Evolutionary conservation across 148 eudicot genomes (phyloP).

Genomic region (Drosera capensis): DNA sequence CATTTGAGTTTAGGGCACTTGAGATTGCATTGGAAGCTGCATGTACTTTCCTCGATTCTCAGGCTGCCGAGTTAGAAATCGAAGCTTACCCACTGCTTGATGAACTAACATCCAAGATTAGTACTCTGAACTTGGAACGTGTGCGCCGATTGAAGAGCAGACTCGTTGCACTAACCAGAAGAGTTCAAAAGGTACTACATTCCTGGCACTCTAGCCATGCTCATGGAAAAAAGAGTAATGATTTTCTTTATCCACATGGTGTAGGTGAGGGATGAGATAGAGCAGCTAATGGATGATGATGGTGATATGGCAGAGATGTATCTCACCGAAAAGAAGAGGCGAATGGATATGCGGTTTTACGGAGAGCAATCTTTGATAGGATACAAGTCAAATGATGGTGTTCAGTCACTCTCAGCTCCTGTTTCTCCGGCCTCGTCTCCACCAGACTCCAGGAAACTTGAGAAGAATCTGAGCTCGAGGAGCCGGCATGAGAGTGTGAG

Average conservation of each 20-base stretch:
- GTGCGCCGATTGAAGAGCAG: conserved; percentile 91
- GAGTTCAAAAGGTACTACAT: conserved; percentile 76
- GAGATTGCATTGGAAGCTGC: conserved; percentile 95
- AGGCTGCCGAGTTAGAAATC: conserved; percentile 91
- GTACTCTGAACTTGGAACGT: conserved; percentile 81
- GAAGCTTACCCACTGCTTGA: conserved; percentile 98
- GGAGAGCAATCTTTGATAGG: conserved; percentile 75
- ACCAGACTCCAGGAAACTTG: conserved; percentile 51
- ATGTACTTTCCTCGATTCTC: conserved; percentile 86
- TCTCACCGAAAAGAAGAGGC: conserved; percentile 81
- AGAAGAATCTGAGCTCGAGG: conserved; percentile 72
- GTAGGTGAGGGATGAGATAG: conserved; percentile 98
- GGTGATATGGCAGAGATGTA: conserved; percentile 99
- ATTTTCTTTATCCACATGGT: neutral
- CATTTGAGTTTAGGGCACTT: conserved; percentile 89
- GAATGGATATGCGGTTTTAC: conserved; percentile 53
- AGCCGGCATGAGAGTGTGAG: conserved; percentile 80
- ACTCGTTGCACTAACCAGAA: conserved; percentile 80
- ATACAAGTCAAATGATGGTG: conserved; percentile 52
- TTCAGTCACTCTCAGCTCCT: conserved; percentile 62
- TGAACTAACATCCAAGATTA: conserved; percentile 90
- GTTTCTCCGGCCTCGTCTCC: conserved; percentile 90
- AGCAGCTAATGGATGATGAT: conserved; percentile 99
- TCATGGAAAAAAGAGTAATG: conserved; percentile 1
- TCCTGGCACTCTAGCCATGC: neutral